These are phyloP conservation scores for Citrus medica DNA, from an alignment of 345 rosid genomes.

Conservation along the genomic window DNA sequence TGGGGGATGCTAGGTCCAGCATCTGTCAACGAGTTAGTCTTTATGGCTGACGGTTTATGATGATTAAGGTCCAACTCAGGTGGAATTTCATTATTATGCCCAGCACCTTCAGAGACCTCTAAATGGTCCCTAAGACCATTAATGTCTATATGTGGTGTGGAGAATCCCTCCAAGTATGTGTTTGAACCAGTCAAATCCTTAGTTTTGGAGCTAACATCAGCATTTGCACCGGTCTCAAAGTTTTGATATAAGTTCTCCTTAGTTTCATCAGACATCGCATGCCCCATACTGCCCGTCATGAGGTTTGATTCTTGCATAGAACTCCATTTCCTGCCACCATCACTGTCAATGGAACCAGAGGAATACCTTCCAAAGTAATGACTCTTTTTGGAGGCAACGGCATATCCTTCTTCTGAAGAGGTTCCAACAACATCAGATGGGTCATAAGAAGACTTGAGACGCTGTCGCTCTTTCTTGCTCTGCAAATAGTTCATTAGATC, in stretches of 20 bases:
- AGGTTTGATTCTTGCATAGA: conserved; percentile 66
- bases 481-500: conserved; percentile 94
- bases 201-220: conserved; percentile 48
- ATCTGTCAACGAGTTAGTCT: conserved; percentile 50
- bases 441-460: conserved; percentile 78
- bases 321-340: conserved; percentile 82
- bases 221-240: conserved; percentile 42
- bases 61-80: conserved; percentile 45
- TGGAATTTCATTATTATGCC: conserved; percentile 36
- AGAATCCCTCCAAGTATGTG: conserved; percentile 44
- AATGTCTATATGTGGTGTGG: conserved; percentile 46
- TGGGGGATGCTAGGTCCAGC: conserved; percentile 94
- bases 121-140: conserved; percentile 49
- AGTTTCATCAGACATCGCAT: conserved; percentile 53
- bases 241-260: conserved; percentile 69
- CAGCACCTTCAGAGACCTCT: conserved; percentile 32
- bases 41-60: conserved; percentile 46
- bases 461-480: conserved; percentile 90
- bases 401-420: conserved; percentile 91
- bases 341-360: conserved; percentile 72
- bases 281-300: conserved; percentile 40
- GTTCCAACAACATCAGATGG: conserved; percentile 87
- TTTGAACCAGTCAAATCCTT: conserved; percentile 36
- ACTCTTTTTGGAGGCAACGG: conserved; percentile 61
- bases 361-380: conserved; percentile 80